Conservation (phyloP, 345 rosid species). For the Zanthoxylum bungeanum region DNA sequence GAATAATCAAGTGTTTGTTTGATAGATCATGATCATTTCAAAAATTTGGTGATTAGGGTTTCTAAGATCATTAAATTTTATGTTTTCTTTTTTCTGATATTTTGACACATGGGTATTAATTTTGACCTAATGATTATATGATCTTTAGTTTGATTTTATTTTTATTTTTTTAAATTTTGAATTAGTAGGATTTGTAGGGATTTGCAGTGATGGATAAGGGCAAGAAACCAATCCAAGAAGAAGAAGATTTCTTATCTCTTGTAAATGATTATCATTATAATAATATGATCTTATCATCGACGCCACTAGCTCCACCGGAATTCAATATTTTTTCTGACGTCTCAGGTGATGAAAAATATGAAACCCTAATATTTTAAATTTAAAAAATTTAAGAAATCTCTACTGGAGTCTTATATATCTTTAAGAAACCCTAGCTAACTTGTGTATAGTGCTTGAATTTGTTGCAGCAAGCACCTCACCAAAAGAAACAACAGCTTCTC, state of each 20-base stretch:
- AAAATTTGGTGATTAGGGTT: background rate
- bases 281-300: background rate
- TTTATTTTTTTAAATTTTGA: background rate
- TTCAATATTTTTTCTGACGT: background rate
- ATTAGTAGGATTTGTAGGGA: background rate
- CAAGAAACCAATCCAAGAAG: conserved; percentile 12
- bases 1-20: background rate
- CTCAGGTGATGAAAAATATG: background rate
- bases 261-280: background rate
- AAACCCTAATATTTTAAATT: too few relatives aligned
- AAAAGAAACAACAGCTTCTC: background rate
- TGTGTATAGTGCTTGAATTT: background rate
- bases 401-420: too few relatives aligned
- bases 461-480: background rate
- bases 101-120: background rate
- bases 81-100: background rate
- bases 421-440: too few relatives aligned
- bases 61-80: too few relatives aligned
- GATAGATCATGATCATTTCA: background rate
- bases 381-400: too few relatives aligned
- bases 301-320: background rate
- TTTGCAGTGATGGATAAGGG: conserved; percentile 17
- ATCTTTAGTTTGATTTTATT: background rate
- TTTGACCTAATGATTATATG: background rate
- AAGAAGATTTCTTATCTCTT: background rate